Evolutionary conservation across 306 rosid genomes (phyloP), one percentile per base, ranked within the genome.

Genomic region (Herpetospermum pedunculosum): DNA sequence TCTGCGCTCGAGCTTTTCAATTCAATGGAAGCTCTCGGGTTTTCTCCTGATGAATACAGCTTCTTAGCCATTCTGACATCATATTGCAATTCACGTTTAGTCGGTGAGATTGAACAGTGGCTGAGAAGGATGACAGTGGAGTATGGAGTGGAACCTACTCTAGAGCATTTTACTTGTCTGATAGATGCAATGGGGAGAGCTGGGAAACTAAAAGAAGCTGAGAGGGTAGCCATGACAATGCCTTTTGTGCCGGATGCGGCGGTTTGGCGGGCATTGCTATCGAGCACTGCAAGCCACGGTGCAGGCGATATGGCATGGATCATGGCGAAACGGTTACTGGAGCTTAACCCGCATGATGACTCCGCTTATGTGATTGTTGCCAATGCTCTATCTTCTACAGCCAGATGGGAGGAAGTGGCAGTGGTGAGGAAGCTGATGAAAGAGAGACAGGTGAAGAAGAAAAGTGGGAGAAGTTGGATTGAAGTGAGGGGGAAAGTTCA

Each of bases 101-200:
- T 75, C 85, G 69, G 60, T 72, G 84, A 86, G 83, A 74, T 84
- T 41, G 85, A 86, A n/a, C 23, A 5, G 46, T 93, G 97, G 97
- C 69, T 93, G 82, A 85, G 63, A 12, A 77, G 83, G 76, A 93
- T 93, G 97, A 83, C 40, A 14, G 76, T 37, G 23, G 87, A 77
- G 62, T 87, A 85, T 64, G 86, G 83, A 26, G 73, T 93, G 78
- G 87, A 89, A 50, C 98, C 98, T 0, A 76, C 76, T 26, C 71
- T 93, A 7, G 94, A 88, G 84, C 98, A 93, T 82, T 91, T 84
- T 80, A 94, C 98, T 0, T 94, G 98, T 83, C 81, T 94, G 82
- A 83, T 90, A 72, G 95, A 90, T 73, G 95, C 89, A 74, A 70
- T 85, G 79, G 92, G 92, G 3, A 90, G 96, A 55, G 85, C 78